Conservation (phyloP, 2,329 filamentous ascomycete genomes). For the Monosporascus sp. region DNA sequence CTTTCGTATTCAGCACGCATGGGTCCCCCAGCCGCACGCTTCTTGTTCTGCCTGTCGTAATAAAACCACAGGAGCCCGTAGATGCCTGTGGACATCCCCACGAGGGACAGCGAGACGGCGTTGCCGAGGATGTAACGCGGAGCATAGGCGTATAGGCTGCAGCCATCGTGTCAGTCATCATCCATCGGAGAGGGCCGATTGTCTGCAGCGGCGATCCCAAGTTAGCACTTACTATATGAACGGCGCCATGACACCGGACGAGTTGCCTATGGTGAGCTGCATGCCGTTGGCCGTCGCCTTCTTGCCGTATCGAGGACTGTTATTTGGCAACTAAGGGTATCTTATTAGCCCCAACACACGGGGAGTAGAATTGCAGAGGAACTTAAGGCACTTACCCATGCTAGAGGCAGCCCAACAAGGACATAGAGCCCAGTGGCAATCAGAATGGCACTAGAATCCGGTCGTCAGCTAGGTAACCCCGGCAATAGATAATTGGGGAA, state of each 20-base stretch:
- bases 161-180: not conserved
- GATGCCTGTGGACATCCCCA: slow-evolving; percentile 46
- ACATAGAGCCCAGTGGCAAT: slow-evolving; percentile 68
- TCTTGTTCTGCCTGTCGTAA: slow-evolving; percentile 43
- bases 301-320: slow-evolving; percentile 70
- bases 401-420: slow-evolving; percentile 49
- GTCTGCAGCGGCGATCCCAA: too few species aligned
- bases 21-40: slow-evolving; percentile 33
- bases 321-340: slow-evolving; percentile 46
- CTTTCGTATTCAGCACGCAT: slow-evolving; percentile 32
- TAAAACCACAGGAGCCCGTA: slow-evolving; percentile 51
- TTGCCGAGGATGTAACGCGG: slow-evolving; percentile 59
- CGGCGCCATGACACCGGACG: slow-evolving; percentile 66
- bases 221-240: slow-evolving; percentile 48
- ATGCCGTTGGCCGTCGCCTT: slow-evolving; percentile 66
- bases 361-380: too few species aligned
- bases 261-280: slow-evolving; percentile 66
- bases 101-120: slow-evolving; percentile 53
- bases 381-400: slow-evolving; percentile 35
- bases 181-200: not conserved
- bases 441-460: slow-evolving; percentile 54
- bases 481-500: not conserved
- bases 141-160: slow-evolving; percentile 38
- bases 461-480: slow-evolving; percentile 1
- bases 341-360: not conserved